Base-by-base conservation (phyloP, 2,329 filamentous ascomycete genomes). In the Curvularia verruculosa region DNA sequence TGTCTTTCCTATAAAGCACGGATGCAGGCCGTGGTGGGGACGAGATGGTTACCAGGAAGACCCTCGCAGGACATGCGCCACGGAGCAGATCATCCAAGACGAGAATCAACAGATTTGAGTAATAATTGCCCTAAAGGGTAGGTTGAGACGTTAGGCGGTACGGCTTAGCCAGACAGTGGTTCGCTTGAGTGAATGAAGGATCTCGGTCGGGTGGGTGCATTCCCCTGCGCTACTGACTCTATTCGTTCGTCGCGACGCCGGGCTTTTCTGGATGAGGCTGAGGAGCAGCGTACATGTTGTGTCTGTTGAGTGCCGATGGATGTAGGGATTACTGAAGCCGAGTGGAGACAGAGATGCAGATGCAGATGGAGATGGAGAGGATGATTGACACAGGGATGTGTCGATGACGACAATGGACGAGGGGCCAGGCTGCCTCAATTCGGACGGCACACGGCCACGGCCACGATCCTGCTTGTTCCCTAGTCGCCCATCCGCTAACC, bases 361-460 rank as follows among this genome's bases (percentile, higher is more conserved):
- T 28, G 12, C 23, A 53, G 36, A 51, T 29, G 56, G 54, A 51
- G 31, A 53, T 40, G 59, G 21, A 49, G 47, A 57, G 52, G 10
- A 39, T 61, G 69, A 70, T 70, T 65, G 65, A 60, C 66, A 58
- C 64, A 64, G 61, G 67, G 69, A 37, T 47, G 67, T 15, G 56
- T 57, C 58, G 44, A 68, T 64, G 63, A 69, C 63, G 67, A 61
- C 53, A 46, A 46, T 18, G 45, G 51, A 53, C 54, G 39, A 56
- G 53, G 23, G 53, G 55, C 54, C 44, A 54, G 52, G 23, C 12
- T 26, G n/a, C 39, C 49, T 60, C 58, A 54, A 52, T 54, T 43
- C 56, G 58, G 60, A 56, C 54, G 49, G 54, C 46, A 48, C 40
- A 52, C 40, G 36, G 18, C 48, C 40, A 52, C 40, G 36, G 18